Percentiles rank a stretch among this genome's conserved stretches.
Conservation (phyloP, 805 yeast species). For the Candida khao-thaluensis region DNA sequence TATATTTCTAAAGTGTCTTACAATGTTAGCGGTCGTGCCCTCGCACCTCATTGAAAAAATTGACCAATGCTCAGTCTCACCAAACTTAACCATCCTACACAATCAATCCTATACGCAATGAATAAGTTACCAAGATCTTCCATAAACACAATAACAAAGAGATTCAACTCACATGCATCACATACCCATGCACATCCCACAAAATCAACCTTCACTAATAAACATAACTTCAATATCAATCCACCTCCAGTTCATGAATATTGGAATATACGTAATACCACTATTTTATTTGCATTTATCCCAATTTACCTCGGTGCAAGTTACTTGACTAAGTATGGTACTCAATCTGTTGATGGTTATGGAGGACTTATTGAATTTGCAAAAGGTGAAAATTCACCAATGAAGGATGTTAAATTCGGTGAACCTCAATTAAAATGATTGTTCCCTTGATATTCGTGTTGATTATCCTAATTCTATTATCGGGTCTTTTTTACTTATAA, state of each 20-base stretch:
- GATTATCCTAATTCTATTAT: too few relatives aligned
- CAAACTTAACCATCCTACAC: not conserved
- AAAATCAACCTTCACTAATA: constrained; percentile 39
- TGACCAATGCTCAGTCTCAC: constrained; percentile 1
- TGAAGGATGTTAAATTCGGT: constrained; percentile 36
- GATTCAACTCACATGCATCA: constrained; percentile 16
- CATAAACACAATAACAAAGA: not conserved
- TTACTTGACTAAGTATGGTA: constrained; percentile 33
- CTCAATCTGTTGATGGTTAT: constrained; percentile 24
- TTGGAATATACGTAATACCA: constrained; percentile 41
- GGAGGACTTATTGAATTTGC: constrained; percentile 35
- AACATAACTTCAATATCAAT: constrained; percentile 38
- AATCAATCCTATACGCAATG: not conserved
- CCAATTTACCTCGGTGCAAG: constrained; percentile 38
- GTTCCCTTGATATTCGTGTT: too few relatives aligned
- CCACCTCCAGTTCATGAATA: constrained; percentile 48
- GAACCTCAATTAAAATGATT: constrained; percentile 30
- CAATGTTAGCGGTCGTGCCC: too few relatives aligned
- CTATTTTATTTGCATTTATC: constrained; percentile 36
- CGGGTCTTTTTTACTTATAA: too few relatives aligned
- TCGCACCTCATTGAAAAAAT: constrained; percentile 2
- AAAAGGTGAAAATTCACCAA: constrained; percentile 37
- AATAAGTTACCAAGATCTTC: constrained; percentile 11
- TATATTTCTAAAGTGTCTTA: too few relatives aligned
- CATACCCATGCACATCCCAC: constrained; percentile 16